A percentile compares a stretch with the other conserved stretches of the same genome.
Conservation (phyloP, 2,329 filamentous ascomycete genomes). For the Elsinoe ampelina region DNA sequence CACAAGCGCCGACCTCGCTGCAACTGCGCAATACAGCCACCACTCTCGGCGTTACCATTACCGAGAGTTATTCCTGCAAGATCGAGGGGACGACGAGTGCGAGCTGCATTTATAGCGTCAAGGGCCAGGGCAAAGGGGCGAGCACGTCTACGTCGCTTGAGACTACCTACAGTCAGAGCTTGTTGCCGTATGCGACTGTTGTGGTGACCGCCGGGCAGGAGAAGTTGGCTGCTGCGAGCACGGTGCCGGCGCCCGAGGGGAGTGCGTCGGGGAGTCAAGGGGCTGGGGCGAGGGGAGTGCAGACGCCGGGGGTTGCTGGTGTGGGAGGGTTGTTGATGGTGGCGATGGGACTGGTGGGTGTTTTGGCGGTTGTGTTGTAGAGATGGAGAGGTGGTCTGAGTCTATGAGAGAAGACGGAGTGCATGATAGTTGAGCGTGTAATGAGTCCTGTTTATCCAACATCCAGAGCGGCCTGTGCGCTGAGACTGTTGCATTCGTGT, state of each 20-base stretch:
- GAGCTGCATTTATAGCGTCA: background rate
- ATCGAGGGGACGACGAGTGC: constrained; percentile 1
- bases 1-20: background rate
- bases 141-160: too few relatives aligned
- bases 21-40: background rate
- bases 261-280: background rate
- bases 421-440: too few relatives aligned
- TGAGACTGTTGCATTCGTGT: too few relatives aligned
- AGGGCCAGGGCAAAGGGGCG: background rate
- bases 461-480: too few relatives aligned
- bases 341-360: background rate
- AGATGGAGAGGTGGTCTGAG: background rate
- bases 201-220: constrained; percentile 3
- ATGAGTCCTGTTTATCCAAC: too few relatives aligned
- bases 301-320: background rate
- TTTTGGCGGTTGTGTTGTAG: background rate
- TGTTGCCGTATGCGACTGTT: constrained; percentile 4
- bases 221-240: constrained; percentile 6
- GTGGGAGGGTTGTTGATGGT: background rate
- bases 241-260: background rate
- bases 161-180: background rate
- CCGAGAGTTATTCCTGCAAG: constrained; percentile 3
- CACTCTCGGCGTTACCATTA: background rate
- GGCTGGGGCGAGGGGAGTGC: background rate
- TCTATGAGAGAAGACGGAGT: too few relatives aligned